Base-by-base conservation (phyloP, 345 rosid species). In the Acer negundo region DNA sequence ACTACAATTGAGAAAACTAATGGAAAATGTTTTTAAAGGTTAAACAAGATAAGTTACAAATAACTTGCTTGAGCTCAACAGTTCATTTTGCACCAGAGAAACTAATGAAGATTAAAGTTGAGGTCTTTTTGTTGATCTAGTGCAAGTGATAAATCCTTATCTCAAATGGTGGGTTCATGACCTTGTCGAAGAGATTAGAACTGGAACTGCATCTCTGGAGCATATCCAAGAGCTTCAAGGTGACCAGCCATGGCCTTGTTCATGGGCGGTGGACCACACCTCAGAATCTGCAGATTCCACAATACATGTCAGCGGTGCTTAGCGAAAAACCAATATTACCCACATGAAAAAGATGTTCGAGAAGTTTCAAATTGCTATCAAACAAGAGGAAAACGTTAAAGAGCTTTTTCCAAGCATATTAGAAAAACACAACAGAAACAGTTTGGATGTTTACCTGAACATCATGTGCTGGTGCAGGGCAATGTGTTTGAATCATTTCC, bases 261-360 rank as follows among this genome's bases (percentile, higher is more conserved):
- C 99, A 92, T 96, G 0, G 97, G 98, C 24, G 99, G 97, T 2
- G 98, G 97, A 17, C 99, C 99, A 23, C 98, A 94, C 83, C 97
- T 91, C 78, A 96, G 85, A 72, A 96, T 81, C 99, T 96, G 86
- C 76, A 84, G 17, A 73, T 11, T 22, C 24, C 67, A 70, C 56
- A 11, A 44, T 55, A 24, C 13, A 69, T 70, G 69, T 80, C 69
- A 74, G 75, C 23, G 17, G 20, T 11, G 35, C 10, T 26, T 44
- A 8, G n/a, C n/a, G 1, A 20, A 53, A 53, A 53, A 53, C 58
- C 58, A 53, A 16, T 53, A 53, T 53, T 16, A 15, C 10, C 38
- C 23, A 20, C 28, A 6, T 22, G 12, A 69, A 28, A 69, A 49
- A 15, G 40, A 16, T 49, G 17, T 28, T 35, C 17, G 44, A 9